Percentiles rank a stretch among this genome's conserved stretches.
These are phyloP conservation scores for Lentinula raphanica DNA, from an alignment of 768 basidiomycete species.

Conservation along the genomic window DNA sequence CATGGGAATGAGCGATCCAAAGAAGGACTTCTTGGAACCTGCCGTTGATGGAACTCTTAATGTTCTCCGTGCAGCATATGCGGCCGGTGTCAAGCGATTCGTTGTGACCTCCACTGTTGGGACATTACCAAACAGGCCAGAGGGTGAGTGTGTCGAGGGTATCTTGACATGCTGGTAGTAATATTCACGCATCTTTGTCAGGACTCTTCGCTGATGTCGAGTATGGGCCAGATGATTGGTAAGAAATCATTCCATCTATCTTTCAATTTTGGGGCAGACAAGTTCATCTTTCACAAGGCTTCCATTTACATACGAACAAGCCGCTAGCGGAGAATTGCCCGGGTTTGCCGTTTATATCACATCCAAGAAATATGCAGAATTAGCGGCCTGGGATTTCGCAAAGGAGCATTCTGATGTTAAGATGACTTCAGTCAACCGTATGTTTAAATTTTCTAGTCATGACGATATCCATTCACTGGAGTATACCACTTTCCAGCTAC, in stretches of 20 bases:
- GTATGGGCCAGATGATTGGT: slow-evolving; percentile 8
- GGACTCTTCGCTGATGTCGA: neutral
- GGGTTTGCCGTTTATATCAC: slow-evolving; percentile 16
- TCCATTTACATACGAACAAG: slow-evolving; percentile 14
- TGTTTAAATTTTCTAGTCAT: neutral
- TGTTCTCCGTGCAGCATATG: slow-evolving; percentile 16
- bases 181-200: neutral
- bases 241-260: neutral
- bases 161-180: neutral
- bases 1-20: slow-evolving; percentile 10
- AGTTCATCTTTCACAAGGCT: slow-evolving; percentile 8
- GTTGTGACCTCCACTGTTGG: slow-evolving; percentile 17
- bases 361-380: slow-evolving; percentile 23
- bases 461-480: too few species aligned
- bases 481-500: neutral
- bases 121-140: slow-evolving; percentile 5
- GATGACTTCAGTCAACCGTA: slow-evolving; percentile 16
- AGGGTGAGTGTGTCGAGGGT: neutral
- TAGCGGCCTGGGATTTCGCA: slow-evolving; percentile 21
- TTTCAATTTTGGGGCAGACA: neutral
- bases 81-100: slow-evolving; percentile 16
- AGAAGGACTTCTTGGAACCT: slow-evolving; percentile 18
- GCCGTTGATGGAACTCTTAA: slow-evolving; percentile 18
- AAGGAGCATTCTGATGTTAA: slow-evolving; percentile 21
- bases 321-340: slow-evolving; percentile 7